Base-by-base conservation (phyloP, 257 asterid species). In the Solanum bulbocastanum region DNA sequence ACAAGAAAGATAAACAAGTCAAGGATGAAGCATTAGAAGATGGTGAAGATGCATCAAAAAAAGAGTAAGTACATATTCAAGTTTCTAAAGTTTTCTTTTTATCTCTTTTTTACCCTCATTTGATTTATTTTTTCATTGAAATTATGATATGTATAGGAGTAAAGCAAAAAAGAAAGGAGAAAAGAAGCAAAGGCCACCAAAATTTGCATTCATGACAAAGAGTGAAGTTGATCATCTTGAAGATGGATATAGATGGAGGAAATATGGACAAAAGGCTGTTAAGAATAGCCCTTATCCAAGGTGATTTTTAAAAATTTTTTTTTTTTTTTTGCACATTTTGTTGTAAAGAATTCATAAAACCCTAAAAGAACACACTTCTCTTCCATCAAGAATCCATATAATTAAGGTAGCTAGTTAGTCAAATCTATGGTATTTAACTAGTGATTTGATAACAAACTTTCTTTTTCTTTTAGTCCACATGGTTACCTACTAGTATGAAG, bases 221-320 rank as follows among this genome's bases (percentile, higher is more conserved):
- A 95, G 98, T 76, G 98, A 95, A 90, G 95, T 95, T 36, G 98
- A 94, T 93, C 98, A 94, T 84, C 92, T 95, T 86, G 98, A 95
- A 91, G 98, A 95, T 87, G 98, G 98, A 65, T 95, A 94, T 65
- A 91, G 96, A 92, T 95, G 98, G 98, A 94, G 98, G 90, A 95
- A 95, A 90, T 95, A 95, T 87, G 98, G 98, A 12, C 98, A 94
- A 84, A 95, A 95, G 39, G 98, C 98, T 27, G 98, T 95, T 32
- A 95, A 95, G 87, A 95, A 95, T 86, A 95, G 98, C 88, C 94
- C 98, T 84, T 95, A 95, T 87, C 98, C 98, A 60, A 95, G 98
- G 98, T 91, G 62, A 82, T 42, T 44, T 42, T 42, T n/a, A n/a
- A n/a, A n/a, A n/a, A n/a, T n/a, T 69, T 15, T 2, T 0, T 35